Evolutionary conservation across 768 basidiomycete genomes (phyloP).

Genomic region (Cubamyces sp.): DNA sequence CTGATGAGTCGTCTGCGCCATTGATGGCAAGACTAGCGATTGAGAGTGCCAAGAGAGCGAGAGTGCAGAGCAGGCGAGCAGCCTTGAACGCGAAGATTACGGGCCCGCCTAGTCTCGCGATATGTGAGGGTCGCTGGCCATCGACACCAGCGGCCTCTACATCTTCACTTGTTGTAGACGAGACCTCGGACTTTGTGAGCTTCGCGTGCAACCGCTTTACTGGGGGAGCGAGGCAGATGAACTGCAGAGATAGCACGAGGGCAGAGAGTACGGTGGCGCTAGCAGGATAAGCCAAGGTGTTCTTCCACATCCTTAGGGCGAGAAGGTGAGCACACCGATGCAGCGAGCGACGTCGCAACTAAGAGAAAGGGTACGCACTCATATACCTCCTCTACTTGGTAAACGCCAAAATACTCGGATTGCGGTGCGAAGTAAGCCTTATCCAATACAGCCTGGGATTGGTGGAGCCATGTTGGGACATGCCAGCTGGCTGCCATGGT

Average conservation of each 20-base stretch:
- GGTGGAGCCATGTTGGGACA: constrained; percentile 15
- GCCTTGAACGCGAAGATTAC: constrained; percentile 53
- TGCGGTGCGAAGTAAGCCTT: constrained; percentile 2
- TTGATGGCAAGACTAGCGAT: constrained; percentile 45
- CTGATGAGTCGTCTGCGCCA: neutral
- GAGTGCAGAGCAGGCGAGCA: constrained; percentile 47
- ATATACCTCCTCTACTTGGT: neutral
- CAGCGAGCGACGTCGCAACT: neutral
- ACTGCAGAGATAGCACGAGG: constrained; percentile 20
- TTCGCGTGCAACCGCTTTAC: constrained; percentile 14
- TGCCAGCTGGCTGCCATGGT: constrained; percentile 20
- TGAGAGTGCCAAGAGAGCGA: constrained; percentile 54
- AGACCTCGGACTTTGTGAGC: constrained; percentile 6
- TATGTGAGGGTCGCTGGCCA: constrained; percentile 2
- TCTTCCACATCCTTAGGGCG: constrained; percentile 11
- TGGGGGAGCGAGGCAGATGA: constrained; percentile 11
- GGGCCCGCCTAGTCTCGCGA: constrained; percentile 45
- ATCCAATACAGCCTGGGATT: constrained; percentile 16
- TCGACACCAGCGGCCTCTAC: neutral
- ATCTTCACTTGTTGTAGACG: neutral
- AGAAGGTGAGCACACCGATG: neutral
- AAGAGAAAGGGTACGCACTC: constrained; percentile 9
- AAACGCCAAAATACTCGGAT: neutral
- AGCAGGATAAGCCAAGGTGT: constrained; percentile 20
- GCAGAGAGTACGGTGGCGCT: constrained; percentile 17